Evolutionary conservation across 2,329 filamentous ascomycete species (phyloP), one percentile per base, ranked within the genome.

Genomic region (Fusarium graminum): DNA sequence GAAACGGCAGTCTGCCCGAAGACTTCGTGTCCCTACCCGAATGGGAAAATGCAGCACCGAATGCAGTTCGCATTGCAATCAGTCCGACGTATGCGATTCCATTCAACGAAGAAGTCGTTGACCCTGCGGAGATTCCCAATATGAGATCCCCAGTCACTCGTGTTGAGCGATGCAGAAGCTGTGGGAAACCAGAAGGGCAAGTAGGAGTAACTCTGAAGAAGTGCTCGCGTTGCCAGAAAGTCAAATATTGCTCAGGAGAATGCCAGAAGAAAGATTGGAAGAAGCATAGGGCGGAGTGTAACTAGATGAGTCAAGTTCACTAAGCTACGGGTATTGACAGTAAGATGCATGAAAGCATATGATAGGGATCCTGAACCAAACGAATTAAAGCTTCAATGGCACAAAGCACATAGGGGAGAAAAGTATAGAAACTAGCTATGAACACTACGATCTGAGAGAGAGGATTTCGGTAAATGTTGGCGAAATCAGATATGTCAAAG

Each of bases 181-280:
- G 82, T 55, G 77, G 77, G 16, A 76, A 74, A 45, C 68, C 65
- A 2, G 69, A 77, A 38, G 74, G 64, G 0, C 65, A 71, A 28
- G 70, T 70, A 2, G 76, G 75, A 0, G 71, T 67, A 12, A 54
- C 65, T 28, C 65, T 87, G 53, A 78, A 81, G 70, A 81, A 74
- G 61, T 87, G 85, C 59, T 59, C 64, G 49, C 67, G 80, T 9
- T 88, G 86, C 56, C 70, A 74, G 63, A 72, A 71, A 46, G 81
- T 73, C 13, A 78, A 72, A 61, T 88, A 88, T 52, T 88, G 85
- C 72, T 83, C 81, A 4, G 58, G 55, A 0, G 79, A 81, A 46
- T 88, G 86, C 52, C 85, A 88, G 78, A 81, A 79, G 72, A 78
- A 75, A 64, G 82, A 86, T 57, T 88, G 85, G 85, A 82, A 80